A percentile compares a stretch with the other conserved stretches of the same genome.
These are phyloP conservation scores for Penstemon newberryi DNA, from an alignment of 257 asterid species.

Conservation along the genomic window DNA sequence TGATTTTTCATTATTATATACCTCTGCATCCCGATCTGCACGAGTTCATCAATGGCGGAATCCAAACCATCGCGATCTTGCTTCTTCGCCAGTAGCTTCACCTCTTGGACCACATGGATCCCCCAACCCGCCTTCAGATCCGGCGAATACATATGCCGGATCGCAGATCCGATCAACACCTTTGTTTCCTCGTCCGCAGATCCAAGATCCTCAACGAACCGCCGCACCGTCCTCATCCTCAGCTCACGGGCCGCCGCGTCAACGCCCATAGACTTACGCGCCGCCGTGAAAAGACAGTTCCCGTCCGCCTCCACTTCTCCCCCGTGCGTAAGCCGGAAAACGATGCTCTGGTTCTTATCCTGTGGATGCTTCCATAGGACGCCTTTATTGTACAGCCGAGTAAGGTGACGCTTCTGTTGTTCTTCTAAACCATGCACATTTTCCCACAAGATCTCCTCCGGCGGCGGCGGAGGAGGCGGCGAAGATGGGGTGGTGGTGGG, in stretches of 20 bases:
- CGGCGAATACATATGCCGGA: slow-evolving; percentile 81
- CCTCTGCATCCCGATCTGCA: slow-evolving; percentile 86
- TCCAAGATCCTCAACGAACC: slow-evolving; percentile 78
- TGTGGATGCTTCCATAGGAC: slow-evolving; percentile 86
- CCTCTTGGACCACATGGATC: slow-evolving; percentile 89
- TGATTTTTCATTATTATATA: slow-evolving; percentile 24
- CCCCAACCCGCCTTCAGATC: slow-evolving; percentile 97
- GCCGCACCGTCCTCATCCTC: slow-evolving; percentile 61
- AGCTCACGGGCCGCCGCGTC: slow-evolving; percentile 66
- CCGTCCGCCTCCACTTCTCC: slow-evolving; percentile 95
- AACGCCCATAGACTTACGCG: slow-evolving; percentile 56
- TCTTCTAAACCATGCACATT: slow-evolving; percentile 77
- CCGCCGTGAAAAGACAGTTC: slow-evolving; percentile 83
- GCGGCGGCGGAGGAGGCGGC: slow-evolving; percentile 27
- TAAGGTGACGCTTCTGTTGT: slow-evolving; percentile 67
- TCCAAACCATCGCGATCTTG: slow-evolving; percentile 65
- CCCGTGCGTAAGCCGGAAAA: slow-evolving; percentile 75
- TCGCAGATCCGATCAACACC: slow-evolving; percentile 55
- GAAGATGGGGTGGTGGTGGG: slow-evolving; percentile 65
- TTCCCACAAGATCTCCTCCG: slow-evolving; percentile 53
- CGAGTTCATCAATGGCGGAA: slow-evolving; percentile 71
- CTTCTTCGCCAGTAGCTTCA: slow-evolving; percentile 72
- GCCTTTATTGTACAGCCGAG: slow-evolving; percentile 64
- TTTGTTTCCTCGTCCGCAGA: slow-evolving; percentile 56
- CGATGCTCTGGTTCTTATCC: slow-evolving; percentile 44